Evolutionary conservation across 2,329 filamentous ascomycete genomes (phyloP).

Genomic region (Pseudogymnoascus sp.): DNA sequence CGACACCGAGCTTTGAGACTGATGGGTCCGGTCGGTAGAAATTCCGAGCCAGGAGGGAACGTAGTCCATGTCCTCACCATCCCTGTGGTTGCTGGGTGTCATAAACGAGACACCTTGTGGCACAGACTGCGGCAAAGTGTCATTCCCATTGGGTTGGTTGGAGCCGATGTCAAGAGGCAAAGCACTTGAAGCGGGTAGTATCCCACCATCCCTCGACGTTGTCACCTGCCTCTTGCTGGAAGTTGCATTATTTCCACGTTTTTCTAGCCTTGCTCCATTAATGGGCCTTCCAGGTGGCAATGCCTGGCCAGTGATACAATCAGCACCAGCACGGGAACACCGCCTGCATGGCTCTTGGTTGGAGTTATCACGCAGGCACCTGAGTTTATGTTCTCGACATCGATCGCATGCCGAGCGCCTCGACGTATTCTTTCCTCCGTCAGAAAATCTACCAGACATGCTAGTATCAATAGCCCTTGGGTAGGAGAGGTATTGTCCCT

Average conservation of each 20-base stretch:
- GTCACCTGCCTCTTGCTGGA: background rate
- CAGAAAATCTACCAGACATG: background rate
- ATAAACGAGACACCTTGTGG: background rate
- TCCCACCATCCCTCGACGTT: background rate
- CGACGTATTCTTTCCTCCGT: background rate
- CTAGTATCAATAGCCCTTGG: background rate
- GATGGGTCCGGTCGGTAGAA: background rate
- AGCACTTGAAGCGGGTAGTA: background rate
- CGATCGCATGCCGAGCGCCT: slow-evolving; percentile 2
- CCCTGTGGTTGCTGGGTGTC: background rate
- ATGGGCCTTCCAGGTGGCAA: background rate
- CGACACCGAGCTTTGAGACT: background rate
- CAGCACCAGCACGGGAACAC: background rate
- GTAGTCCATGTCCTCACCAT: background rate
- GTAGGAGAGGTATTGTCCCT: background rate
- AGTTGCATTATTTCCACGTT: background rate
- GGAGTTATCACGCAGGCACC: background rate
- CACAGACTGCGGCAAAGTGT: background rate
- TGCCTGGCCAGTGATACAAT: background rate
- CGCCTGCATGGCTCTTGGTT: background rate
- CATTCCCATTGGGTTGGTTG: background rate
- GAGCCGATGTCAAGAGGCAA: background rate
- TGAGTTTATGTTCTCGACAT: background rate
- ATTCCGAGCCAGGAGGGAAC: background rate
- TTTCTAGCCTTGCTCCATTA: background rate